phyloP scores from a whole-genome alignment of 352 stramenopile species.

The Thalassiosira mediterranea region DNA sequence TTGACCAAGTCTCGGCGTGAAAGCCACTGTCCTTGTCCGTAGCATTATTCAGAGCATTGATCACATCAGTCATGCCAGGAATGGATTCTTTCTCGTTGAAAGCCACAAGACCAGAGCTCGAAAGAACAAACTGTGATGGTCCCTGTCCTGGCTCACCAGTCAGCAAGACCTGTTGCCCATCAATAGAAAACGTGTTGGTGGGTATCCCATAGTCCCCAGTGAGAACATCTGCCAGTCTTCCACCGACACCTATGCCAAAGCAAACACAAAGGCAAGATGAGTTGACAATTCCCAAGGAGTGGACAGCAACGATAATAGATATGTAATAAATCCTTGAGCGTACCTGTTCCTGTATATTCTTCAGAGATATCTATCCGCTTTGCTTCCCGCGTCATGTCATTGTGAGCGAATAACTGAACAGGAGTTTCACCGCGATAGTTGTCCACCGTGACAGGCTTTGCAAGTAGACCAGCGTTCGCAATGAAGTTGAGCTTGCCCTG shows the following conservation, averaged over 20 bases:
- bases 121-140: constrained; percentile 33
- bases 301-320: too few species aligned
- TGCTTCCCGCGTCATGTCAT: constrained; percentile 49
- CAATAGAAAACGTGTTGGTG: constrained; percentile 51
- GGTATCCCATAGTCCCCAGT: constrained; percentile 31
- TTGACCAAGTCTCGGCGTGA: constrained; percentile 64
- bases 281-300: constrained; percentile 38
- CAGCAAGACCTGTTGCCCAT: constrained; percentile 37
- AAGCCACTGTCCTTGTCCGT: constrained; percentile 53
- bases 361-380: constrained; percentile 42
- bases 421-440: constrained; percentile 52
- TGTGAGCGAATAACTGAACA: constrained; percentile 65
- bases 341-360: constrained; percentile 41
- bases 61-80: constrained; percentile 44
- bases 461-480: constrained; percentile 71
- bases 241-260: constrained; percentile 35
- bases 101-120: constrained; percentile 20
- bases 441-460: constrained; percentile 50
- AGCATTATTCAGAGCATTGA: constrained; percentile 56
- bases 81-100: constrained; percentile 55
- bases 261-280: constrained; percentile 12
- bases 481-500: constrained; percentile 62
- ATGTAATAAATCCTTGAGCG: too few species aligned
- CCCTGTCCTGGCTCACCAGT: constrained; percentile 33
- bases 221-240: constrained; percentile 57